Evolutionary conservation across 257 asterid genomes (phyloP).

Genomic region (Eucommia ulmoides): DNA sequence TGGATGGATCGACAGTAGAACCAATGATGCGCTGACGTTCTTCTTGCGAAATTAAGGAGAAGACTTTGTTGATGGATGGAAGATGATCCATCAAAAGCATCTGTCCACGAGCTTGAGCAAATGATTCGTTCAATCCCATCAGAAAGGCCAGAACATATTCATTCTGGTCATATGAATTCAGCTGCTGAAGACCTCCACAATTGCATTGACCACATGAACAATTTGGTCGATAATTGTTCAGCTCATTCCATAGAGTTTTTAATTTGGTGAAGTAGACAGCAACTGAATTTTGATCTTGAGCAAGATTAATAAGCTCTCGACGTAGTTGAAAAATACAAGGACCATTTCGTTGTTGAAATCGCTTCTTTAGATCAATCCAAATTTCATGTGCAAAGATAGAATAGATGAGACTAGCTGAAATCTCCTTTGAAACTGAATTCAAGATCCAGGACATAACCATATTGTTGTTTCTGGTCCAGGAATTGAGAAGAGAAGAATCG

Average conservation of each 20-base stretch:
- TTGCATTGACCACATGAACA: not conserved
- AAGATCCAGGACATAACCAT: not conserved
- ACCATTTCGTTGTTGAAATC: not conserved
- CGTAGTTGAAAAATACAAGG: not conserved
- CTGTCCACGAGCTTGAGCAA: not conserved
- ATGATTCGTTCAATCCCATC: not conserved
- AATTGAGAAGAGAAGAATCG: not conserved
- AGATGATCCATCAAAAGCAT: not conserved
- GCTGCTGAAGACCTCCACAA: not conserved
- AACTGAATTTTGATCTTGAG: not conserved
- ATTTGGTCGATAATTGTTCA: not conserved
- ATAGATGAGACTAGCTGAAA: not conserved
- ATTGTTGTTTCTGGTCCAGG: not conserved
- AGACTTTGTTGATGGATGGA: not conserved
- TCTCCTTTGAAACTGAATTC: constrained; percentile 1
- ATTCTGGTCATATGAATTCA: not conserved
- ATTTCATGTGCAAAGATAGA: not conserved
- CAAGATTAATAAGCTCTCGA: not conserved
- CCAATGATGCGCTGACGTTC: not conserved
- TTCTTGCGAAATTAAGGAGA: not conserved
- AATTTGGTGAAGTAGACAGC: not conserved
- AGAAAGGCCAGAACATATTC: not conserved
- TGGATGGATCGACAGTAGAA: not conserved
- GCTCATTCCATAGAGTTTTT: not conserved
- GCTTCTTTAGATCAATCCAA: not conserved